Conservation (phyloP, 257 asterid species). For the Linderniella brevidens region DNA sequence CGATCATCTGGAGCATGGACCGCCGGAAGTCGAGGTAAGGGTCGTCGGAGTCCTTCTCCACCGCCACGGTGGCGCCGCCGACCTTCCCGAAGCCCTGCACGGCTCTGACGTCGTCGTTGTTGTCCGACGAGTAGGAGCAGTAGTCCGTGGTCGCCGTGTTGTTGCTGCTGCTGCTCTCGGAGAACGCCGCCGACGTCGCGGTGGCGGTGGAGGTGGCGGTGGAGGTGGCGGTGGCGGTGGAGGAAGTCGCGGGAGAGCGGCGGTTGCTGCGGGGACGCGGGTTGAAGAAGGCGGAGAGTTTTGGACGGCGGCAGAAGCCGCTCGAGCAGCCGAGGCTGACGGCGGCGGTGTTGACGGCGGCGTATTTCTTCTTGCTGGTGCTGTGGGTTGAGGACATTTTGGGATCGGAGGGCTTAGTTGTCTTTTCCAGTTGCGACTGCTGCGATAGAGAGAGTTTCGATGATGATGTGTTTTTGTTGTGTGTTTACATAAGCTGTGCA, state of each 20-base stretch:
- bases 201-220: slow-evolving; percentile 34
- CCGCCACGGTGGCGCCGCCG: slow-evolving; percentile 61
- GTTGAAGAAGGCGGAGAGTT: slow-evolving; percentile 42
- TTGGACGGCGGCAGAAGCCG: slow-evolving; percentile 48
- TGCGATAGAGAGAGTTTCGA: no score
- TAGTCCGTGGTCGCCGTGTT: slow-evolving; percentile 29
- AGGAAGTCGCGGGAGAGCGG: not conserved
- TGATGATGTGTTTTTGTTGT: no score
- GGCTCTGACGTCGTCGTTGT: slow-evolving; percentile 34
- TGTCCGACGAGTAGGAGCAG: no score
- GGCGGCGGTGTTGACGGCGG: slow-evolving; percentile 24
- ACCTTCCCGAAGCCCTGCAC: slow-evolving; percentile 64
- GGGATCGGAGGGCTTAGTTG: no score
- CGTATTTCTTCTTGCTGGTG: slow-evolving; percentile 25
- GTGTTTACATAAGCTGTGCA: no score
- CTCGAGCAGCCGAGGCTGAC: slow-evolving; percentile 43
- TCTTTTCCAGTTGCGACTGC: no score
- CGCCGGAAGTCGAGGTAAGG: slow-evolving; percentile 75
- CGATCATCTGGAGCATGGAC: slow-evolving; percentile 87
- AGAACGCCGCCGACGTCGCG: slow-evolving; percentile 11
- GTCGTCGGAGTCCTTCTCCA: slow-evolving; percentile 75
- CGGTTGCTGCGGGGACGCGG: slow-evolving; percentile 18
- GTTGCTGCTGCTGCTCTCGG: no score
- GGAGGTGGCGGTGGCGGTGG: slow-evolving; percentile 12
- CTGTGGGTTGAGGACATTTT: slow-evolving; percentile 18